These are phyloP conservation scores for Plasmodiophora brassicae DNA, from an alignment of 208 protist genomes.

Conservation along the genomic window DNA sequence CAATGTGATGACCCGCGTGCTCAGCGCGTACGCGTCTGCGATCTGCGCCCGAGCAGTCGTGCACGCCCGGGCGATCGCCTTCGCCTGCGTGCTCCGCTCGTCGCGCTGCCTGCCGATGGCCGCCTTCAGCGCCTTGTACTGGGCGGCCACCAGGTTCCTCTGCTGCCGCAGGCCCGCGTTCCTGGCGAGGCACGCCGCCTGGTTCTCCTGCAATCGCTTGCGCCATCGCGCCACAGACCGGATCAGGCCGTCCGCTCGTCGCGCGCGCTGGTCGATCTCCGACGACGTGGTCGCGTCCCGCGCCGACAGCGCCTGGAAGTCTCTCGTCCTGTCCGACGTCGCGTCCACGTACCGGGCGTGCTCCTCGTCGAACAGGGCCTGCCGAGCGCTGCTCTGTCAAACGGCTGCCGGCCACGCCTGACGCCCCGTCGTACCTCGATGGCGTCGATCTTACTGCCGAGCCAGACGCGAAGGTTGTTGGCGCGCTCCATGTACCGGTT, in stretches of 20 bases:
- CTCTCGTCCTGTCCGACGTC: not conserved
- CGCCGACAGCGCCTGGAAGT: not conserved
- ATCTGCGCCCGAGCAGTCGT: not conserved
- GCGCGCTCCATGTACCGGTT: not conserved
- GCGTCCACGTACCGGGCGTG: not conserved
- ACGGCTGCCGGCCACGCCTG: not conserved
- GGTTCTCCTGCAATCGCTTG: not conserved
- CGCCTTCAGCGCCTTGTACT: conserved; percentile 14
- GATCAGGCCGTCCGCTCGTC: not conserved
- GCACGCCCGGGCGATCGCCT: not conserved
- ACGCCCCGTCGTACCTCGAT: not conserved
- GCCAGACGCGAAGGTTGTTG: not conserved
- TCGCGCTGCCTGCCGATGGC: not conserved
- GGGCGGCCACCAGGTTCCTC: not conserved
- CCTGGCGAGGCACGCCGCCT: not conserved
- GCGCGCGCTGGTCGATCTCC: not conserved
- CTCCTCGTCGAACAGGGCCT: not conserved
- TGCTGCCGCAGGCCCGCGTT: not conserved
- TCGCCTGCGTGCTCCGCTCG: not conserved
- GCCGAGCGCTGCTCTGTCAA: not conserved
- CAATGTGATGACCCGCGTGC: not conserved
- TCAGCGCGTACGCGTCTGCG: not conserved
- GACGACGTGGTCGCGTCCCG: not conserved
- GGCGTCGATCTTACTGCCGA: not conserved
- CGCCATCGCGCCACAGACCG: not conserved